Base-by-base conservation (phyloP, 164 flowering plant genomes). In the Cinnamomum micranthum region DNA sequence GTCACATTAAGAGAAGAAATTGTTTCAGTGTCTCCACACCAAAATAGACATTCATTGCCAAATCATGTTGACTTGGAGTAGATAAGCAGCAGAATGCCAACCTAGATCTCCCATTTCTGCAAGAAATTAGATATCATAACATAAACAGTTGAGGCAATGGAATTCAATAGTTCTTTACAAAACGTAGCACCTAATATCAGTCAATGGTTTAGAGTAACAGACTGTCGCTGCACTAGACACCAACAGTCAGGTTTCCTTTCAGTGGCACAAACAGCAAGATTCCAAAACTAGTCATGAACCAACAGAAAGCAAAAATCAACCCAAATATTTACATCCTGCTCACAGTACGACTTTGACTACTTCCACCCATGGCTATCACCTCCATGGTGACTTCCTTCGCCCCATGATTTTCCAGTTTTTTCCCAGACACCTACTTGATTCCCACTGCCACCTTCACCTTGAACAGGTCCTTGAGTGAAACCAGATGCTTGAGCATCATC, bases 331-430 rank as follows among this genome's bases (percentile, higher is more conserved):
- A 67, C 69, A 67, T 17, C 47, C 22, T 27, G 20, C 47, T 31
- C 60, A 15, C 60, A 55, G 60, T 3, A 33, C 9, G 5, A 74
- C 69, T n/a, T n/a, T 31, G 33, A 51, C 73, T 12, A 28, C 28
- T 19, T 52, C 73, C 73, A 6, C 64, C 71, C 75, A 76, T 68
- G 58, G 75, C 65, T 41, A 72, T 77, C 58, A 15, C 59, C 59
- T 52, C 59, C 59, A 0, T 17, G 17, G 19, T 4, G 59, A 52
- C 17, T 25, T 25, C 20, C 33, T 50, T 66, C 74, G 4, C 76
- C 84, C 83, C 80, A 78, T 55, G 74, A 17, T 50, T 65, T 65
- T 11, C 69, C 73, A 65, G 52, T 19, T 50, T 69, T 69, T 3
- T 5, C 71, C 71, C 71, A 69, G 17, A 47, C 41, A 41, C 19